These are phyloP conservation scores for Saccharomyces hybrid DNA, from an alignment of 1,139 yeast genomes.

Conservation along the genomic window DNA sequence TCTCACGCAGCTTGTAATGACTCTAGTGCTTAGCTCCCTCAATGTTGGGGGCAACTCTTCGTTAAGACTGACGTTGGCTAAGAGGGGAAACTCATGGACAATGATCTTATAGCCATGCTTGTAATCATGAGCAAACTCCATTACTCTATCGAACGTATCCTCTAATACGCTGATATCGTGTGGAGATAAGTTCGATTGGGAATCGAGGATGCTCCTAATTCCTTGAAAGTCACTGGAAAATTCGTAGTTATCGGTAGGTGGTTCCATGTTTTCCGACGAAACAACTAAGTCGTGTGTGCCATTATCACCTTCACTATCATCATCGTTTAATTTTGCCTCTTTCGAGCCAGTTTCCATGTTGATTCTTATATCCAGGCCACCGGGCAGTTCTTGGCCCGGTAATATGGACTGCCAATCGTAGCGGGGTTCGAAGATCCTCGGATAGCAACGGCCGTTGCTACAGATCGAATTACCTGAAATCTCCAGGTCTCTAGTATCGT, in stretches of 20 bases:
- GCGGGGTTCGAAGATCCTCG: conserved; percentile 52
- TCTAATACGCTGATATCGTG: conserved; percentile 18
- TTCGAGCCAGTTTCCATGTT: conserved; percentile 59
- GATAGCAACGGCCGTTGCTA: conserved; percentile 52
- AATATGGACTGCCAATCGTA: conserved; percentile 60
- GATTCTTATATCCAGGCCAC: conserved; percentile 67
- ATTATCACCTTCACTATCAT: conserved; percentile 7
- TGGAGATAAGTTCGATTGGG: conserved; percentile 7
- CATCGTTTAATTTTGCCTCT: conserved; percentile 55
- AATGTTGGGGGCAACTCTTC: conserved; percentile 19
- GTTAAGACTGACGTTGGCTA: conserved; percentile 15
- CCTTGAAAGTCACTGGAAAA: conserved; percentile 21
- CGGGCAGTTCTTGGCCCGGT: conserved; percentile 66
- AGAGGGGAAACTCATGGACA: conserved; percentile 23
- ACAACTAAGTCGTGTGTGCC: background rate
- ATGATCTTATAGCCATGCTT: conserved; percentile 30
- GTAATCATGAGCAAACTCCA: conserved; percentile 32
- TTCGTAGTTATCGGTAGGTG: conserved; percentile 13
- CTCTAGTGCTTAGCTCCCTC: conserved; percentile 43
- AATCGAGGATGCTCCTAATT: conserved; percentile 8
- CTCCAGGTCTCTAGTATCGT: background rate
- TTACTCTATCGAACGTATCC: conserved; percentile 23
- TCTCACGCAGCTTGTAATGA: conserved; percentile 53
- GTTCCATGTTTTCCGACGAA: background rate
- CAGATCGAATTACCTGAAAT: conserved; percentile 33